Conservation (phyloP, 768 basidiomycete species). For the Termitomyces sp. region DNA sequence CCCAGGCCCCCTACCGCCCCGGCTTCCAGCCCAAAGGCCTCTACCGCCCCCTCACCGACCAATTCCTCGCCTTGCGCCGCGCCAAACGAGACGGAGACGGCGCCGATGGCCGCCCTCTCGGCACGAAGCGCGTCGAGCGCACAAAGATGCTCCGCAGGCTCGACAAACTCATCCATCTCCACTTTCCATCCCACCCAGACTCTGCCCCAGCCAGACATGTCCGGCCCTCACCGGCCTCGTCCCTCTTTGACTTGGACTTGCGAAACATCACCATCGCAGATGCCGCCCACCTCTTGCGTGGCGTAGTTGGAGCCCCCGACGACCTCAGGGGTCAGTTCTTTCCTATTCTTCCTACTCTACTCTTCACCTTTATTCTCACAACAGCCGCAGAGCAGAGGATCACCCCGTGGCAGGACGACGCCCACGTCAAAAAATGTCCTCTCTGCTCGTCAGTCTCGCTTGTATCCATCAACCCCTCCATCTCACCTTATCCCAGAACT, state of each 20-base stretch:
- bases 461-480: background rate
- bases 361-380: background rate
- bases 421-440: slow-evolving; percentile 70
- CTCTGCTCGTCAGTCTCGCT: slow-evolving; percentile 62
- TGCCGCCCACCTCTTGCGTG: slow-evolving; percentile 66
- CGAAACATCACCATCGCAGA: slow-evolving; percentile 47
- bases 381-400: slow-evolving; percentile 83
- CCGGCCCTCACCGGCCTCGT: slow-evolving; percentile 33
- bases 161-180: slow-evolving; percentile 78
- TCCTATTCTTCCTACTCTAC: slow-evolving; percentile 2
- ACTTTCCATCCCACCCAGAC: slow-evolving; percentile 40
- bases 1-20: slow-evolving; percentile 69
- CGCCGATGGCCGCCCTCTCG: slow-evolving; percentile 17
- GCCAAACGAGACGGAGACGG: slow-evolving; percentile 32
- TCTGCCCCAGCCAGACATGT: background rate
- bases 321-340: slow-evolving; percentile 58
- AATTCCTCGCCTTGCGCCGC: slow-evolving; percentile 53
- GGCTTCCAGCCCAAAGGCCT: slow-evolving; percentile 94
- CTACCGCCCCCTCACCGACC: slow-evolving; percentile 73
- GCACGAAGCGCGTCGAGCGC: slow-evolving; percentile 61
- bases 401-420: slow-evolving; percentile 92
- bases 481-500: slow-evolving; percentile 27
- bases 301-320: slow-evolving; percentile 40
- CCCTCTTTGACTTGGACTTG: slow-evolving; percentile 71
- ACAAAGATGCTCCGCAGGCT: slow-evolving; percentile 81